Percentiles rank a stretch among this genome's conserved stretches.
Evolutionary conservation across 257 asterid genomes (phyloP).

Genomic region (Solanum megistacrolobum): DNA sequence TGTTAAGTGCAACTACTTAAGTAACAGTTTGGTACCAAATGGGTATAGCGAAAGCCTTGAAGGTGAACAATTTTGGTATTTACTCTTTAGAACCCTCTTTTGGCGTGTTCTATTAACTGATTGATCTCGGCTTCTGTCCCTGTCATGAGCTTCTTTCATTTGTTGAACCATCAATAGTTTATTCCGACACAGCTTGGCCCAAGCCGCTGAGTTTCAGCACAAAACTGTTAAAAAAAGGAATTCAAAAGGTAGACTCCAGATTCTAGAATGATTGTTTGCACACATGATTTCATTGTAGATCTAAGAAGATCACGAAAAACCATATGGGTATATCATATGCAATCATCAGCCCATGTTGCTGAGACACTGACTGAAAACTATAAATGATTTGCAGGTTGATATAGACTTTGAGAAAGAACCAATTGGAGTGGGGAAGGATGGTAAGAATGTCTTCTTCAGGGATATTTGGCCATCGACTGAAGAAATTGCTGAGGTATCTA

Average conservation of each 20-base stretch:
- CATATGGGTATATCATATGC: not conserved
- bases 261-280: not conserved
- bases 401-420: conserved; percentile 94
- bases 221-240: not conserved
- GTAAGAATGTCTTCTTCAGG: conserved; percentile 64
- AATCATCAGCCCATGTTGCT: not conserved
- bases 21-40: not conserved
- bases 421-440: conserved; percentile 81
- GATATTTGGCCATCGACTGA: conserved; percentile 93
- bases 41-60: not conserved
- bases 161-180: not conserved
- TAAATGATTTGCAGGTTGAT: conserved; percentile 49
- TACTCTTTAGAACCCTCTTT: not conserved
- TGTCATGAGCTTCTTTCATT: not conserved
- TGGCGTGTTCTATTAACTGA: not conserved
- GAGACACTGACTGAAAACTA: not conserved
- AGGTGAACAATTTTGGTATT: not conserved
- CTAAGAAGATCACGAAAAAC: not conserved
- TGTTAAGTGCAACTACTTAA: not conserved
- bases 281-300: not conserved
- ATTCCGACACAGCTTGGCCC: not conserved
- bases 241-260: not conserved
- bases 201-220: not conserved
- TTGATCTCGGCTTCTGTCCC: not conserved
- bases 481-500: conserved; percentile 76